These are phyloP conservation scores for Cavenderia fasciculata DNA, from an alignment of 78 protist species.

Conservation along the genomic window DNA sequence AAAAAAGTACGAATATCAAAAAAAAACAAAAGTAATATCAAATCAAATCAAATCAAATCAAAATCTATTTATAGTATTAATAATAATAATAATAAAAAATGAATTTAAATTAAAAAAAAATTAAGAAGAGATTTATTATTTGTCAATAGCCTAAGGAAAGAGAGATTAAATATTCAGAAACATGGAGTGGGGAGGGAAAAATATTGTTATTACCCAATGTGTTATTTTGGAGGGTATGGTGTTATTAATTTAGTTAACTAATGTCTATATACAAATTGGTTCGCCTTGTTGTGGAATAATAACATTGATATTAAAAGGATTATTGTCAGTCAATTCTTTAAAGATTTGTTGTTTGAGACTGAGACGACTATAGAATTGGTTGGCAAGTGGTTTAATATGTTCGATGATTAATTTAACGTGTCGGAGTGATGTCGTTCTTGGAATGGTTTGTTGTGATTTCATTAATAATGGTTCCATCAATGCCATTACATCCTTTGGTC, in stretches of 20 bases:
- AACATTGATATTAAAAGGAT: slow-evolving; percentile 5
- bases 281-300: slow-evolving; percentile 66
- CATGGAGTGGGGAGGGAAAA: too few species aligned
- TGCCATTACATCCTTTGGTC: slow-evolving; percentile 49
- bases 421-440: neutral
- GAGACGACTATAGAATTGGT: neutral
- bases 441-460: neutral
- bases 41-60: too few species aligned
- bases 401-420: slow-evolving; percentile 37
- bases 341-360: slow-evolving; percentile 11
- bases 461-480: neutral
- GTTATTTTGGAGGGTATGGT: too few species aligned
- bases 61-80: too few species aligned
- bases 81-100: too few species aligned
- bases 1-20: too few species aligned
- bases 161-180: too few species aligned
- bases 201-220: too few species aligned
- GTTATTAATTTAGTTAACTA: neutral
- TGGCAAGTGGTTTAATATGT: slow-evolving; percentile 56
- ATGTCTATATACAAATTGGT: slow-evolving; percentile 52
- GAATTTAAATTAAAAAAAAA: too few species aligned
- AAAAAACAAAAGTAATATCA: too few species aligned
- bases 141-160: too few species aligned
- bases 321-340: slow-evolving; percentile 21
- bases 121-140: too few species aligned